Percentiles rank a stretch among this genome's conserved stretches.
Evolutionary conservation across 176 grass and related monocot species (phyloP).

Genomic region (Dendrocalamus sinicus): DNA sequence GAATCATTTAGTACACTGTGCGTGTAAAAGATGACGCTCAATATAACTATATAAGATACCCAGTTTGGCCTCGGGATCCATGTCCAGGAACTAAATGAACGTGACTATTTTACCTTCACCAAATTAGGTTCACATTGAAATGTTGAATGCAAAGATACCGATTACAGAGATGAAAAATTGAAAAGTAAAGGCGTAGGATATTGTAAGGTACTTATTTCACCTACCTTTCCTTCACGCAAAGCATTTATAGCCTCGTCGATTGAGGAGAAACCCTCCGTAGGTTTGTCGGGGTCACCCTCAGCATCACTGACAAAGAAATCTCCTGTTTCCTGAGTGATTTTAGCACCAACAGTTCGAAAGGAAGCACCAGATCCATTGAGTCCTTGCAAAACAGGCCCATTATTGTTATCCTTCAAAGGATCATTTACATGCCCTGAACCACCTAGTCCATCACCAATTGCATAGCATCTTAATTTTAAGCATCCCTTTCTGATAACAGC

Average conservation of each 20-base stretch:
- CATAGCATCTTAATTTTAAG: conserved; percentile 63
- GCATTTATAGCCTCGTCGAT: conserved; percentile 72
- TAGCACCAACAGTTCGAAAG: conserved; percentile 70
- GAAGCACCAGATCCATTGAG: conserved; percentile 44
- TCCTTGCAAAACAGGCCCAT: conserved; percentile 62
- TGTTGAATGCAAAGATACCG: background rate
- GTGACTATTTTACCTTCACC: background rate
- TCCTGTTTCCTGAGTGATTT: conserved; percentile 85
- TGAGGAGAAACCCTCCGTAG: conserved; percentile 75
- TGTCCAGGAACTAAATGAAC: background rate
- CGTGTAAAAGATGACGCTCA: background rate
- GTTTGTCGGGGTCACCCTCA: conserved; percentile 80
- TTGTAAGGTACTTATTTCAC: background rate
- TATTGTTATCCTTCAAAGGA: conserved; percentile 54
- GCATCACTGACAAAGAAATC: conserved; percentile 91
- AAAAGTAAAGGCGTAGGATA: background rate
- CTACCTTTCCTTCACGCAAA: conserved; percentile 73
- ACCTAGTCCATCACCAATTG: conserved; percentile 47
- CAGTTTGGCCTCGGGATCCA: background rate
- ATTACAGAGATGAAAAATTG: background rate
- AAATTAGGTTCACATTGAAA: conserved; percentile 6
- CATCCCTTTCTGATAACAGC: conserved; percentile 59
- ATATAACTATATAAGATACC: background rate
- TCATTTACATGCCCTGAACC: conserved; percentile 43
- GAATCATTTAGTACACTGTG: background rate